These are phyloP conservation scores for Cladobotryum mycophilum DNA, from an alignment of 2,329 filamentous ascomycete genomes.

Conservation along the genomic window DNA sequence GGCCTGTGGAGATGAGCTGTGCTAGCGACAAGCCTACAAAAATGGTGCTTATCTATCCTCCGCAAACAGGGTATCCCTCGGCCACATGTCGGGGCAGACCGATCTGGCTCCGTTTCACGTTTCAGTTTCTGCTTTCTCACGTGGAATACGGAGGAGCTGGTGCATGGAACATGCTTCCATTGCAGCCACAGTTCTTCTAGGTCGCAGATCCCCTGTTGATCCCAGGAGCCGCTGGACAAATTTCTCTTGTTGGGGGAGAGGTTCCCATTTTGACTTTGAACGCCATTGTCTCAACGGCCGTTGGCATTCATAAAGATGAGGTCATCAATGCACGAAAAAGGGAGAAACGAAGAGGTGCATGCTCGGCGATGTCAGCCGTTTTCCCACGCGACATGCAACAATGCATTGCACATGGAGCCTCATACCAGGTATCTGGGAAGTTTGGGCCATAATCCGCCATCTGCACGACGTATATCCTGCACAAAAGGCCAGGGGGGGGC, in stretches of 20 bases:
- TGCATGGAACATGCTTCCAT: not conserved
- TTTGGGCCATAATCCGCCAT: too few relatives aligned
- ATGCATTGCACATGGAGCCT: too few relatives aligned
- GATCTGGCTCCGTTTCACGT: not conserved
- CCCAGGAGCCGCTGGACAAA: not conserved
- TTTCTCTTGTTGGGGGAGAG: not conserved
- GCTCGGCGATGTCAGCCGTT: too few relatives aligned
- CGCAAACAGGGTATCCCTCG: not conserved
- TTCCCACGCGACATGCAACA: too few relatives aligned
- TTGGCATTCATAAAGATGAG: not conserved
- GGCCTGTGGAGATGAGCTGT: not conserved
- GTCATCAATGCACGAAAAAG: not conserved
- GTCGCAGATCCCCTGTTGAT: constrained; percentile 1
- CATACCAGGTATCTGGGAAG: too few relatives aligned
- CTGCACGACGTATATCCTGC: too few relatives aligned
- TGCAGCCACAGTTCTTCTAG: not conserved
- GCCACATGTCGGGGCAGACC: not conserved
- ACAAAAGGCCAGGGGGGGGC: too few relatives aligned
- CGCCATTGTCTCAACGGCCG: not conserved
- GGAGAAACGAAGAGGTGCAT: too few relatives aligned
- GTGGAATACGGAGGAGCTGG: too few relatives aligned
- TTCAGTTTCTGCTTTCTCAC: not conserved
- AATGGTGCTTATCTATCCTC: not conserved
- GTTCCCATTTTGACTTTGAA: too few relatives aligned
- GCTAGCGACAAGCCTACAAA: not conserved